Conservation (phyloP, 305 asterid genomes). For the Lippia alba region DNA sequence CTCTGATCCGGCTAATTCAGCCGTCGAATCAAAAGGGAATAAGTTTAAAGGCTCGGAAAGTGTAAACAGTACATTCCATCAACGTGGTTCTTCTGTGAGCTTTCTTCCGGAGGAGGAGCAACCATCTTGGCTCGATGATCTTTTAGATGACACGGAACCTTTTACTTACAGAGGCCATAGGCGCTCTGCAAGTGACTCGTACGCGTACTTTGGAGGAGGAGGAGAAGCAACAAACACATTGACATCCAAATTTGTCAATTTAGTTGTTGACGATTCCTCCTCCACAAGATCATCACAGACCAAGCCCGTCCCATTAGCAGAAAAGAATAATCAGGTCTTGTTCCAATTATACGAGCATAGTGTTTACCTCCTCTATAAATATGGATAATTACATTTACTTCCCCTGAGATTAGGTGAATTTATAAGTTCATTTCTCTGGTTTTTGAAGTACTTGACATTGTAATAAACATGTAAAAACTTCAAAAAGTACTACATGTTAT, state of each 20-base stretch:
- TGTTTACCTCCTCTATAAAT: too few relatives aligned
- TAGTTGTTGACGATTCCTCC: constrained; percentile 25
- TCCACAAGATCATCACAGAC: constrained; percentile 32
- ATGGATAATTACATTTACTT: too few relatives aligned
- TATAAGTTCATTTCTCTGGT: too few relatives aligned
- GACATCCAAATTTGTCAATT: constrained; percentile 30
- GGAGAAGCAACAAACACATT: constrained; percentile 35
- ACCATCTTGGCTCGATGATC: constrained; percentile 77
- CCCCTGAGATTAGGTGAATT: too few relatives aligned
- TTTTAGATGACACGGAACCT: constrained; percentile 51
- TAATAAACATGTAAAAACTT: too few relatives aligned
- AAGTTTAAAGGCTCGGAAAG: constrained; percentile 25
- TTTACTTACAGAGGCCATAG: constrained; percentile 47
- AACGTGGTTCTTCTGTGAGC: constrained; percentile 60
- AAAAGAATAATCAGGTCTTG: constrained; percentile 46
- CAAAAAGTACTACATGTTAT: too few relatives aligned
- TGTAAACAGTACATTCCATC: constrained; percentile 32
- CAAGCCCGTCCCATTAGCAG: constrained; percentile 36
- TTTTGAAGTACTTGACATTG: too few relatives aligned
- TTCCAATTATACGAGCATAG: neutral
- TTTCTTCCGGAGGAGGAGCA: constrained; percentile 61
- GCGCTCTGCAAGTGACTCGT: constrained; percentile 69
- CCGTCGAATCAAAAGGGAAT: constrained; percentile 26
- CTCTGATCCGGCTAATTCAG: constrained; percentile 18
- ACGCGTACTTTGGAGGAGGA: constrained; percentile 42